Evolutionary conservation across 2,329 filamentous ascomycete genomes (phyloP).

Genomic region (Aspergillus ibericus): DNA sequence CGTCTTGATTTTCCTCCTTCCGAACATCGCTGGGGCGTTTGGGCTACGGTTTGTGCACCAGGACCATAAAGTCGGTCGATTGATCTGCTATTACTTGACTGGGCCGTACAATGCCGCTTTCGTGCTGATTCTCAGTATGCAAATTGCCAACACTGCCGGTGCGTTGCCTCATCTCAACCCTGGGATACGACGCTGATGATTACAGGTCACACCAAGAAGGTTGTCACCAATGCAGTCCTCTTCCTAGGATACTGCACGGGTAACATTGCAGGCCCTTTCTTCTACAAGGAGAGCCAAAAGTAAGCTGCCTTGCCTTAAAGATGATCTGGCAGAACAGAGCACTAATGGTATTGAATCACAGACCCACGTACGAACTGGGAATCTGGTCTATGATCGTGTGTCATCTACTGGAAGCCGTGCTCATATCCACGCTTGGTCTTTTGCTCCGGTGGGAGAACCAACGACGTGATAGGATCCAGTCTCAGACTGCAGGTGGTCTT

Average conservation of each 20-base stretch:
- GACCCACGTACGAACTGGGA: slow-evolving; percentile 51
- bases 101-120: slow-evolving; percentile 58
- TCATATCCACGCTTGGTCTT: slow-evolving; percentile 49
- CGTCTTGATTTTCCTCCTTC: slow-evolving; percentile 57
- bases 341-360: slow-evolving; percentile 9
- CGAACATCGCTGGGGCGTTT: slow-evolving; percentile 60
- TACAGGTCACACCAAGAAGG: slow-evolving; percentile 61
- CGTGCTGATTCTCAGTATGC: slow-evolving; percentile 51
- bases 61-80: slow-evolving; percentile 52
- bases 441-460: slow-evolving; percentile 53
- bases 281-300: slow-evolving; percentile 58
- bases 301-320: slow-evolving; percentile 15
- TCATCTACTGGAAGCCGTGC: slow-evolving; percentile 52
- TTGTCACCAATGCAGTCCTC: slow-evolving; percentile 62
- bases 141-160: slow-evolving; percentile 48
- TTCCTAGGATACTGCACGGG: slow-evolving; percentile 62
- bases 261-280: slow-evolving; percentile 64
- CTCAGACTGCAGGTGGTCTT: slow-evolving; percentile 46
- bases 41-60: slow-evolving; percentile 57
- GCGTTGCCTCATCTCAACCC: neutral
- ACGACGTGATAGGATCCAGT: slow-evolving; percentile 51
- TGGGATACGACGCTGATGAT: slow-evolving; percentile 16
- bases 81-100: slow-evolving; percentile 61
- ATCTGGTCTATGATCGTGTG: slow-evolving; percentile 60
- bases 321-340: neutral